Conservation (phyloP, 768 basidiomycete species). For the Nevesoporus exiguus region DNA sequence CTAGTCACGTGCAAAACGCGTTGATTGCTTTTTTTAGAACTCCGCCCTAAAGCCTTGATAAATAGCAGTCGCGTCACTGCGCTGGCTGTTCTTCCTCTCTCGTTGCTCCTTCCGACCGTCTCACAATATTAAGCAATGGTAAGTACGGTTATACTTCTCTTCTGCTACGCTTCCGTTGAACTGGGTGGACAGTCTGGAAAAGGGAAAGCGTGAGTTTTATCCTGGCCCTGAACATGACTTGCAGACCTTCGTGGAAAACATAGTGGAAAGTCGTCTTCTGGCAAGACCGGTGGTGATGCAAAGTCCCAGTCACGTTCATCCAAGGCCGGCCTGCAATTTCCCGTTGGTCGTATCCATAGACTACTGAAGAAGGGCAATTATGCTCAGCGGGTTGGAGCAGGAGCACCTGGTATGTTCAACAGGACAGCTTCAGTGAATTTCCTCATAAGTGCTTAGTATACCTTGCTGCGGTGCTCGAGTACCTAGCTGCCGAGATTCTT, state of each 20-base stretch:
- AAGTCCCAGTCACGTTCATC: slow-evolving; percentile 68
- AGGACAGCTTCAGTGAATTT: neutral
- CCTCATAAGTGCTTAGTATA: slow-evolving; percentile 48
- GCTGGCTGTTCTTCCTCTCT: slow-evolving; percentile 11
- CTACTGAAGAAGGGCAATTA: slow-evolving; percentile 72
- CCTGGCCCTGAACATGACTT: neutral
- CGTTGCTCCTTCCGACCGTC: slow-evolving; percentile 10
- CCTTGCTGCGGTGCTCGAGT: slow-evolving; percentile 83
- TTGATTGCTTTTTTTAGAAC: slow-evolving; percentile 31
- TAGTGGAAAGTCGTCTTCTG: slow-evolving; percentile 46
- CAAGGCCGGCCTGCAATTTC: slow-evolving; percentile 65
- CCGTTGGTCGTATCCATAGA: slow-evolving; percentile 82
- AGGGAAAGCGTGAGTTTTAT: slow-evolving; percentile 46
- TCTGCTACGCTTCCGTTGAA: slow-evolving; percentile 7
- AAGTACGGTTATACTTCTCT: neutral
- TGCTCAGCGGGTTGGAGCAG: slow-evolving; percentile 65
- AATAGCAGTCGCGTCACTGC: slow-evolving; percentile 28
- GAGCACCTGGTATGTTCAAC: slow-evolving; percentile 54
- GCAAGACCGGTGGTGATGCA: slow-evolving; percentile 46
- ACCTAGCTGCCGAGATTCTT: slow-evolving; percentile 82
- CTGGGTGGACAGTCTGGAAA: slow-evolving; percentile 45
- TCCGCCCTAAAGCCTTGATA: slow-evolving; percentile 31
- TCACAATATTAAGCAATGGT: slow-evolving; percentile 32
- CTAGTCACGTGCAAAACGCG: slow-evolving; percentile 35
- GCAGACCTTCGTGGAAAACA: neutral